Percentiles rank a stretch among this genome's conserved stretches.
These are phyloP conservation scores for Triangularia verruculosa DNA, from an alignment of 2,329 filamentous ascomycete species.

Conservation along the genomic window DNA sequence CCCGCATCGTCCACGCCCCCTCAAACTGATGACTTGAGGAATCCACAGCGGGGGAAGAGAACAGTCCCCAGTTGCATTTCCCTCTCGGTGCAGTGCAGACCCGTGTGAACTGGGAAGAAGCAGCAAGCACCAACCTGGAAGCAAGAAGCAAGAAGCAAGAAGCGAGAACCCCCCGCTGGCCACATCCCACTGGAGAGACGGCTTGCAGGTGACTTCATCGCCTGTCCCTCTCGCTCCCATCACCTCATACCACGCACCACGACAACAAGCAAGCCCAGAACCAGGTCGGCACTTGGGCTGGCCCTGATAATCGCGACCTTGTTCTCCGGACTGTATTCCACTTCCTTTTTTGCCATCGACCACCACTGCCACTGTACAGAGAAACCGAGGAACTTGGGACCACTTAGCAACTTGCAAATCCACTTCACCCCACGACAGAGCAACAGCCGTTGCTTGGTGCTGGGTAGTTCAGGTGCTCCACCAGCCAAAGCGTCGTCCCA, in stretches of 20 bases:
- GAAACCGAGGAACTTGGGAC: conserved; percentile 16
- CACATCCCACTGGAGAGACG: conserved; percentile 3
- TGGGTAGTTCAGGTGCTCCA: conserved; percentile 21
- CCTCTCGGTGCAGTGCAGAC: neutral
- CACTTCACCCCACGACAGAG: conserved; percentile 16
- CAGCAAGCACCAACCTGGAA: neutral
- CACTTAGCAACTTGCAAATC: too few relatives aligned
- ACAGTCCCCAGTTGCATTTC: neutral
- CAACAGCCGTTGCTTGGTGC: conserved; percentile 23
- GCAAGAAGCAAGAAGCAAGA: neutral
- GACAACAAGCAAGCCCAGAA: conserved; percentile 15
- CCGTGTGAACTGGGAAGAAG: neutral
- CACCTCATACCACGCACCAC: conserved; percentile 21
- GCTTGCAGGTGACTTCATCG: conserved; percentile 28
- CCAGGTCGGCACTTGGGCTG: conserved; percentile 26
- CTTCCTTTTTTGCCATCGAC: conserved; percentile 11
- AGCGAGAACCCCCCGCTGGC: neutral
- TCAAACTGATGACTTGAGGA: neutral
- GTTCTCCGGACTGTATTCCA: conserved; percentile 15
- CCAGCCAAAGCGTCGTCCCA: conserved; percentile 21
- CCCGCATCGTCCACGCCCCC: conserved; percentile 8
- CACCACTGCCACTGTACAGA: neutral
- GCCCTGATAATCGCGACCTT: conserved; percentile 23
- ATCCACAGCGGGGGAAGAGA: conserved; percentile 2
- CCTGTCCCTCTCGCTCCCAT: conserved; percentile 24